Conservation (phyloP, 768 basidiomycete genomes). For the Phlebiopsis flavidoalba region DNA sequence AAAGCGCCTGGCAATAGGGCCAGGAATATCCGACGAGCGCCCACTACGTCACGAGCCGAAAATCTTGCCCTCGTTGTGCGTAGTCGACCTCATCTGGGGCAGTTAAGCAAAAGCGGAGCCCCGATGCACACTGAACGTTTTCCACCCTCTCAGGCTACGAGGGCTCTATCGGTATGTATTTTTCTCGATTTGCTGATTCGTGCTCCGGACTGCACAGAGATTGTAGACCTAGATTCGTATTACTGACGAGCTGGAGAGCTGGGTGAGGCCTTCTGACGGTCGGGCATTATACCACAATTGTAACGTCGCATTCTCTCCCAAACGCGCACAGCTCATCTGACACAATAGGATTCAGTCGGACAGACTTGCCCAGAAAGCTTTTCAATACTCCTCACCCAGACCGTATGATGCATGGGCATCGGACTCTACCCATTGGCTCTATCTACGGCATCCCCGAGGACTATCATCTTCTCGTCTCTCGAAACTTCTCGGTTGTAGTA, state of each 20-base stretch:
- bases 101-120: conserved; percentile 72
- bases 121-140: conserved; percentile 69
- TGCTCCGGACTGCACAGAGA: background rate
- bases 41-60: conserved; percentile 79
- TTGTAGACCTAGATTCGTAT: conserved; percentile 79
- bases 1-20: conserved; percentile 67
- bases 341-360: conserved; percentile 49
- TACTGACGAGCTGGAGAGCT: conserved; percentile 77
- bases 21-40: conserved; percentile 84
- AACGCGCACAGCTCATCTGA: background rate
- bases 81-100: conserved; percentile 97
- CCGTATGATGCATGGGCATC: conserved; percentile 69
- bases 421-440: conserved; percentile 64
- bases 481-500: conserved; percentile 48
- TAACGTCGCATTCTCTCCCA: conserved; percentile 27
- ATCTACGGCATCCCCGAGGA: conserved; percentile 84
- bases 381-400: conserved; percentile 74
- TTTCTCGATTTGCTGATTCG: background rate
- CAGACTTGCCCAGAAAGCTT: conserved; percentile 87
- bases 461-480: conserved; percentile 59
- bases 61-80: conserved; percentile 79
- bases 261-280: conserved; percentile 94
- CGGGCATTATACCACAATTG: conserved; percentile 95
- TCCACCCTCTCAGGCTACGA: conserved; percentile 94
- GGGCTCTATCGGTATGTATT: conserved; percentile 64